Conservation (phyloP, 495 filamentous ascomycete genomes). For the Penicillium cosmopolitanum region DNA sequence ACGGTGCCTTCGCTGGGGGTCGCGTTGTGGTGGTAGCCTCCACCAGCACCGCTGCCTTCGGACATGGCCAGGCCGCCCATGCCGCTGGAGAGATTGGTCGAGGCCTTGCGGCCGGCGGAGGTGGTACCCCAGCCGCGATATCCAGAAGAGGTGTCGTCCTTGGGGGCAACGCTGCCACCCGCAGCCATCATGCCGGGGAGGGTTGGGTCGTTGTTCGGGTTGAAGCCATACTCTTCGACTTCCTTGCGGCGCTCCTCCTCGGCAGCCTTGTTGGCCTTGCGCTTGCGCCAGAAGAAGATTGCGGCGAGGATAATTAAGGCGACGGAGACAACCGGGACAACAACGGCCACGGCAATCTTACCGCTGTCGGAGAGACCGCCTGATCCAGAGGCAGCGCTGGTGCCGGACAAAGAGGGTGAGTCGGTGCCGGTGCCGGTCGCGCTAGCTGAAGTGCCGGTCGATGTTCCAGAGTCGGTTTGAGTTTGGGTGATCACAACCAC, state of each 20-base stretch:
- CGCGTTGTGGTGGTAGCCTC: slow-evolving; percentile 57
- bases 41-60: slow-evolving; percentile 57
- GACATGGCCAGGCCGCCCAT: slow-evolving; percentile 72
- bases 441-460: slow-evolving; percentile 28
- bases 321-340: slow-evolving; percentile 88
- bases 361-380: slow-evolving; percentile 64
- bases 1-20: slow-evolving; percentile 71
- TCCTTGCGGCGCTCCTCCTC: slow-evolving; percentile 90
- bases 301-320: slow-evolving; percentile 76
- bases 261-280: slow-evolving; percentile 80
- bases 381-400: slow-evolving; percentile 27
- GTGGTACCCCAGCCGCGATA: slow-evolving; percentile 97
- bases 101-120: slow-evolving; percentile 79
- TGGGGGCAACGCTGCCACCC: slow-evolving; percentile 55
- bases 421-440: slow-evolving; percentile 34
- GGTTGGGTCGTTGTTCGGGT: slow-evolving; percentile 90
- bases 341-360: slow-evolving; percentile 89
- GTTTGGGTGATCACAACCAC: not conserved
- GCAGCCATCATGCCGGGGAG: slow-evolving; percentile 54
- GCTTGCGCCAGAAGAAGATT: slow-evolving; percentile 83
- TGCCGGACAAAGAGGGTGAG: slow-evolving; percentile 4
- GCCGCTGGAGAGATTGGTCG: slow-evolving; percentile 85
- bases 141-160: slow-evolving; percentile 72
- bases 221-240: slow-evolving; percentile 94
- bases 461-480: not conserved